Conservation (phyloP, 306 rosid species). For the Coriaria nepalensis region DNA sequence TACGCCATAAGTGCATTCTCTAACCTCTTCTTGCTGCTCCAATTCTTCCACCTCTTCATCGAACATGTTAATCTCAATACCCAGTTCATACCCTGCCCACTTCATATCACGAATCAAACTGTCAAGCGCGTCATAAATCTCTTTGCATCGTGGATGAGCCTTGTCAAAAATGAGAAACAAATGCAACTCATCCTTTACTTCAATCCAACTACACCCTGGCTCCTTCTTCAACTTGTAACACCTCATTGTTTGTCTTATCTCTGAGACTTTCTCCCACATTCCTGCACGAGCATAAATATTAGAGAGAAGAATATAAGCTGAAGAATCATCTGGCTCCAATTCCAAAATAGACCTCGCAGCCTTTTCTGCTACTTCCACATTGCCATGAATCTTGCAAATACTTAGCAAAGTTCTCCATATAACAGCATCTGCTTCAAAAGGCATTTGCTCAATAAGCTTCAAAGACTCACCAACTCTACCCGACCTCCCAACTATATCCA, state of each 20-base stretch:
- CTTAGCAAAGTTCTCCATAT: constrained; percentile 78
- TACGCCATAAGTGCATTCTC: too few relatives aligned
- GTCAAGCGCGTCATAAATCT: constrained; percentile 44
- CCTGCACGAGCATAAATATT: constrained; percentile 55
- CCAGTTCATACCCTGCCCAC: constrained; percentile 37
- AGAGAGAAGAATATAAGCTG: constrained; percentile 63
- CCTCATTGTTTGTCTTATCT: constrained; percentile 62
- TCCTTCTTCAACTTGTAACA: constrained; percentile 49
- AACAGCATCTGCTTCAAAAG: constrained; percentile 64
- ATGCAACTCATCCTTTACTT: constrained; percentile 63
- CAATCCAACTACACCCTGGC: constrained; percentile 96
- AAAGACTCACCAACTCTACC: constrained; percentile 54
- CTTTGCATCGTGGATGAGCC: constrained; percentile 70
- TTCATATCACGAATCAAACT: constrained; percentile 56
- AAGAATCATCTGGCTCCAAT: constrained; percentile 69
- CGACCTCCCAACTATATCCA: constrained; percentile 72
- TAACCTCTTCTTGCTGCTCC: constrained; percentile 16
- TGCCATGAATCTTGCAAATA: constrained; percentile 59
- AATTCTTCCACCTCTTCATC: constrained; percentile 28
- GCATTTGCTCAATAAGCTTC: constrained; percentile 64
- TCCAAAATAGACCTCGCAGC: constrained; percentile 39
- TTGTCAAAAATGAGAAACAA: constrained; percentile 68
- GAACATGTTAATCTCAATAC: constrained; percentile 23
- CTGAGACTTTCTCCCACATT: constrained; percentile 65
- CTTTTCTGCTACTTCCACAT: constrained; percentile 66